A percentile compares a stretch with the other conserved stretches of the same genome.
Conservation (phyloP, 352 stramenopile genomes). For the Hyaloperonospora brassicae region DNA sequence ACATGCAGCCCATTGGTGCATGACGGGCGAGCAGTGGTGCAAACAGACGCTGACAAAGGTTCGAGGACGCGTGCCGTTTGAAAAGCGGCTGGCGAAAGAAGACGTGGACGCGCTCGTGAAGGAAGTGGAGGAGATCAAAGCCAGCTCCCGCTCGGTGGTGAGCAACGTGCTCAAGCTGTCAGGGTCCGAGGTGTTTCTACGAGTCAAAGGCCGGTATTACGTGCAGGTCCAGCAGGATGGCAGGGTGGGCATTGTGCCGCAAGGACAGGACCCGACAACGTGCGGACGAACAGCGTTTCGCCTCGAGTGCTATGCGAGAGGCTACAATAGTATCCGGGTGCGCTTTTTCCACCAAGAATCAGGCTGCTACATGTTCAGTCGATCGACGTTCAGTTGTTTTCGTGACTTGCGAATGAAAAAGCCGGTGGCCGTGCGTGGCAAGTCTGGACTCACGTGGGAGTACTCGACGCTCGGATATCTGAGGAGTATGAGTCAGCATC, state of each 20-base stretch:
- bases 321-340: conserved; percentile 84
- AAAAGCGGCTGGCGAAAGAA: conserved; percentile 61
- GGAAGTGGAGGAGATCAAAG: conserved; percentile 74
- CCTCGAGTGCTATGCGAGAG: conserved; percentile 67
- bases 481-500: conserved; percentile 86
- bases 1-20: conserved; percentile 82
- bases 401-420: conserved; percentile 79
- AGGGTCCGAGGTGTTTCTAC: conserved; percentile 48
- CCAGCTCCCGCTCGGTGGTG: conserved; percentile 53
- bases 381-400: conserved; percentile 81
- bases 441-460: conserved; percentile 68
- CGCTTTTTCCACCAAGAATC: conserved; percentile 68
- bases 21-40: conserved; percentile 85
- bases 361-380: conserved; percentile 74
- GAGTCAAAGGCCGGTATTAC: conserved; percentile 67
- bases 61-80: conserved; percentile 67
- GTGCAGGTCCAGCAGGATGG: conserved; percentile 42
- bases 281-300: conserved; percentile 62
- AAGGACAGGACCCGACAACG: conserved; percentile 32
- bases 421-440: conserved; percentile 42
- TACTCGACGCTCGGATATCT: conserved; percentile 75
- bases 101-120: conserved; percentile 64
- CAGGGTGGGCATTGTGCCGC: conserved; percentile 46
- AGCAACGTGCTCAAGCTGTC: conserved; percentile 60
- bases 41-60: conserved; percentile 78